Conservation (phyloP, 1,284 basidiomycete species). For the Leccinum pachyderme region DNA sequence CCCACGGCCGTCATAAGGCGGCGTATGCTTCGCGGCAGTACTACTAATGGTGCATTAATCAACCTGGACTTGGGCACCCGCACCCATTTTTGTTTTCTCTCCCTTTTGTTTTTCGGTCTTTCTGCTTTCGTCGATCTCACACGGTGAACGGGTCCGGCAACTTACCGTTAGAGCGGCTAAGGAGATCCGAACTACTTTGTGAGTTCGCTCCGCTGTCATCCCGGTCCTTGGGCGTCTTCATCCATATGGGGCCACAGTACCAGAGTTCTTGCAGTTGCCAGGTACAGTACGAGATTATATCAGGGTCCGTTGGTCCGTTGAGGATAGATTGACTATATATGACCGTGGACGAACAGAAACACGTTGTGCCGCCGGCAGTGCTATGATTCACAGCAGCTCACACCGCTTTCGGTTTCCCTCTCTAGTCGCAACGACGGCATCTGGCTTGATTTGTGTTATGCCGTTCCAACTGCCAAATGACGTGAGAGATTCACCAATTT, state of each 20-base stretch:
- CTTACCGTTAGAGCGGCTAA: constrained; percentile 3
- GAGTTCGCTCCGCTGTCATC: neutral
- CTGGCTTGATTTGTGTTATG: constrained; percentile 1
- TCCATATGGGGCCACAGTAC: neutral
- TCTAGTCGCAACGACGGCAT: neutral
- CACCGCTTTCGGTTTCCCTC: neutral
- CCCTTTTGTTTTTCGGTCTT: neutral
- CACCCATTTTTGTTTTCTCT: neutral
- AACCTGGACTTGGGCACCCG: neutral
- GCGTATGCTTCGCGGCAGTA: constrained; percentile 29
- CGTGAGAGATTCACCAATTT: neutral
- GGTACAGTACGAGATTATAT: constrained; percentile 12
- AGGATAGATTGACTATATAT: constrained; percentile 2
- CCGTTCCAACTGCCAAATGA: neutral
- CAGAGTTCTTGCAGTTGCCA: constrained; percentile 17
- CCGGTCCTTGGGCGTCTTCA: neutral
- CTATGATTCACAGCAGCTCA: neutral
- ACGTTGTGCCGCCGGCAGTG: constrained; percentile 4
- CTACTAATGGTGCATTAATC: constrained; percentile 2
- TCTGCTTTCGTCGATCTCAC: neutral
- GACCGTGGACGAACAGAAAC: neutral
- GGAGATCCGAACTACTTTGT: neutral
- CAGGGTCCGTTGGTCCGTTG: neutral
- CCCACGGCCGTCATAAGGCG: constrained; percentile 8
- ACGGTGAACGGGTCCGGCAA: constrained; percentile 9